Evolutionary conservation across 306 rosid genomes (phyloP).

Genomic region (Carpinus viminea): DNA sequence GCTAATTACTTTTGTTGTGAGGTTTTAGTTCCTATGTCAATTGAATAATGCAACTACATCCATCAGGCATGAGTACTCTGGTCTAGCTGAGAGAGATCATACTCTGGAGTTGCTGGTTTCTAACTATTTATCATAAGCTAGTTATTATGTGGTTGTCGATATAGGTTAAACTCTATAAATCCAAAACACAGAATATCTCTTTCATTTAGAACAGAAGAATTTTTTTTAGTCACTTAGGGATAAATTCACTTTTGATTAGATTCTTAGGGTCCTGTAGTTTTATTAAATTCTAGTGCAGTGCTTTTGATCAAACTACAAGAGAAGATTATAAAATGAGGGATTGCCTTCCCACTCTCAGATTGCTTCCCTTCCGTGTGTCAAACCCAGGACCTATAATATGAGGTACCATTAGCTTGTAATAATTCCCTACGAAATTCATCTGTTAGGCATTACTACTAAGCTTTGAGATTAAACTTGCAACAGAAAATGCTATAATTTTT

Average conservation of each 20-base stretch:
- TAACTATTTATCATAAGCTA: not conserved
- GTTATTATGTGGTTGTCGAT: too few species aligned
- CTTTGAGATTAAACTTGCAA: too few species aligned
- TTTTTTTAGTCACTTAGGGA: not conserved
- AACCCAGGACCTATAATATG: not conserved
- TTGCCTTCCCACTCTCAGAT: not conserved
- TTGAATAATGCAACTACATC: not conserved
- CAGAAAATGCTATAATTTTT: too few species aligned
- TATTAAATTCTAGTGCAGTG: not conserved
- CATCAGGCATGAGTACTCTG: not conserved
- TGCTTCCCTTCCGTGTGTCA: not conserved
- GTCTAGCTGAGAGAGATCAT: not conserved
- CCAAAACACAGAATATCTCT: not conserved
- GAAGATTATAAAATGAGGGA: not conserved
- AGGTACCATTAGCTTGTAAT: not conserved
- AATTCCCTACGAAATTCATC: not conserved
- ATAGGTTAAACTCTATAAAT: too few species aligned
- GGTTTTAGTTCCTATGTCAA: not conserved
- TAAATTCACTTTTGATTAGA: not conserved
- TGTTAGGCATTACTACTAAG: not conserved
- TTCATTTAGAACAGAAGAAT: not conserved
- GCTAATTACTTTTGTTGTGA: not conserved
- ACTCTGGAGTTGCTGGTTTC: not conserved
- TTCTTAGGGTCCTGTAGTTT: not conserved
- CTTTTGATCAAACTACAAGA: not conserved